phyloP scores from a whole-genome alignment of 257 asterid species.

The Forsythia viridissima region DNA sequence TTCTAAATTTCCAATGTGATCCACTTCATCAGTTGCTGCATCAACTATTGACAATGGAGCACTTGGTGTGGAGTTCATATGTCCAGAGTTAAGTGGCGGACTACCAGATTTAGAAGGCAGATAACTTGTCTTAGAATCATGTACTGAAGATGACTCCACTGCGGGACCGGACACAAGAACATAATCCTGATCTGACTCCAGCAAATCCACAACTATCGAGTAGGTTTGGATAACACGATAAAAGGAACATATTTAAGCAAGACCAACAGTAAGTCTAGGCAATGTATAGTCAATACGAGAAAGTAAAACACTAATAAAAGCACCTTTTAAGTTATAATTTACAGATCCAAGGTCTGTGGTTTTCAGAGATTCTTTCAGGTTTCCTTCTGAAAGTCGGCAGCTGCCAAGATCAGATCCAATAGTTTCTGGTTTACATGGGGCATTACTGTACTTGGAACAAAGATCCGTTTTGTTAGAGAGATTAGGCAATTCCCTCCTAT shows the following conservation, averaged over 20 bases:
- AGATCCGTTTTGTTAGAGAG: conserved; percentile 35
- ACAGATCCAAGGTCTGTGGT: conserved; percentile 37
- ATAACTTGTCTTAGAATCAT: conserved; percentile 45
- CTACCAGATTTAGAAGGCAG: conserved; percentile 51
- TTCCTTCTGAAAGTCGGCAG: conserved; percentile 45
- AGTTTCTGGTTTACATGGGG: conserved; percentile 34
- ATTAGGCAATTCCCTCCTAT: conserved; percentile 42
- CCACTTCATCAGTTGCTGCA: conserved; percentile 38
- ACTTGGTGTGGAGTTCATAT: conserved; percentile 42
- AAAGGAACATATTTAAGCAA: conserved; percentile 14
- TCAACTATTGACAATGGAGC: conserved; percentile 57
- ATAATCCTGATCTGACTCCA: conserved; percentile 81
- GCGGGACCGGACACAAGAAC: conserved; percentile 75
- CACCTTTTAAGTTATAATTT: conserved; percentile 56
- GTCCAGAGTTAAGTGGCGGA: conserved; percentile 41
- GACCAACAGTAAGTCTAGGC: conserved; percentile 9
- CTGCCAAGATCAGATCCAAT: conserved; percentile 38
- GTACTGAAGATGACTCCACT: conserved; percentile 58
- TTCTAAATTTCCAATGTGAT: conserved; percentile 45
- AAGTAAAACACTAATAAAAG: conserved; percentile 14
- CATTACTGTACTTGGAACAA: conserved; percentile 26
- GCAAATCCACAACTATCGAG: conserved; percentile 57
- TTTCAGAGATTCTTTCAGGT: conserved; percentile 51
- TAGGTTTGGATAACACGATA: conserved; percentile 24
- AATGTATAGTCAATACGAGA: conserved; percentile 10